Base-by-base conservation (phyloP, 2,329 filamentous ascomycete species). In the Colletotrichum liriopes region DNA sequence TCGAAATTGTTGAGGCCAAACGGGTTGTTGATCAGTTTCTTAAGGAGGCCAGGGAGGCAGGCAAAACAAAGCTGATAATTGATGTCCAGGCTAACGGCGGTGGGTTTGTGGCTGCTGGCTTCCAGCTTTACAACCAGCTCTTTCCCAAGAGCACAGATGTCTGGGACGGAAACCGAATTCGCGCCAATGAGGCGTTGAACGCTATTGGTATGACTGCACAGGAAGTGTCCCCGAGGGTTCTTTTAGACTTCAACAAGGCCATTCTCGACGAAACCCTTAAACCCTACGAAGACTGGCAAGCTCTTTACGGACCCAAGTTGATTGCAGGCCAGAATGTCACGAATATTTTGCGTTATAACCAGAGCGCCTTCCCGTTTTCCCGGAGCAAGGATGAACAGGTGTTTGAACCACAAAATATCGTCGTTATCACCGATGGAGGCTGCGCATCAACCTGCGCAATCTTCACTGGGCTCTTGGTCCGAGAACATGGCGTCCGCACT, bases 11-110 rank as follows among this genome's bases (percentile, higher is more conserved):
- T 1, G 67, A 75, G 26, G 79, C 78, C 58, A 65, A 71, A 26
- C 59, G 65, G 5, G 70, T 78, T 51, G 75, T 78, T n/a, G 61
- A 83, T 9, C 63, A 65, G 9, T 87, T 91, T 74, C 82, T 91
- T 20, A 79, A 82, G 0, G 80, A 82, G 51, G 85, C 85, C 16
- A 84, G 85, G 52, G 74, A 78, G 2, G 81, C 82, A 2, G 83
- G 85, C 2, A 91, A 90, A 77, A 88, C 83, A 2, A 91, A 89
- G 77, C 82, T 93, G 6, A 84, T 93, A 39, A 87, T 93, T 71
- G 92, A 93, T 74, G 77, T 93, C 8, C 86, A 88, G 5, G 84
- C 82, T 2, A 94, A 93, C 74, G 83, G 83, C 0, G 92, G 91
- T 49, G 91, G 92, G 1, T 79, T 80, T 55, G 77, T 89, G 18